Evolutionary conservation across 768 basidiomycete species (phyloP).

Genomic region (Leccinum barrowsii): DNA sequence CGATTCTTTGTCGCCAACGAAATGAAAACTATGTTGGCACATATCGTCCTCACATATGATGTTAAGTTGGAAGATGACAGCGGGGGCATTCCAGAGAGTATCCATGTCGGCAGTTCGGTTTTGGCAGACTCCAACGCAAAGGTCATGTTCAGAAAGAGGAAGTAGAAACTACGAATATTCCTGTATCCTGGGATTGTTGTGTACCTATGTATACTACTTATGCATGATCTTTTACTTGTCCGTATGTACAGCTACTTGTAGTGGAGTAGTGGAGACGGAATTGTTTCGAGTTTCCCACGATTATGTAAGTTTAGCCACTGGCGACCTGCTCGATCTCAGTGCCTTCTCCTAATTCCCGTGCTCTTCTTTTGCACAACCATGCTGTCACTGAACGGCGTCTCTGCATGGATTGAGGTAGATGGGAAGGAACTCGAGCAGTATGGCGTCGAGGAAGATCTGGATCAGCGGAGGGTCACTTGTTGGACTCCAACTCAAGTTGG

Average conservation of each 20-base stretch:
- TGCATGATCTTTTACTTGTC: neutral
- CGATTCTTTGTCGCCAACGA: slow-evolving; percentile 41
- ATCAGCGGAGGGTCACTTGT: slow-evolving; percentile 22
- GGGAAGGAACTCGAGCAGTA: slow-evolving; percentile 25
- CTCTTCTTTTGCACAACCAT: slow-evolving; percentile 10
- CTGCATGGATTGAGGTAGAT: slow-evolving; percentile 30
- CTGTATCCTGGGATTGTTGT: neutral
- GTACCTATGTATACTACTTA: too few relatives aligned
- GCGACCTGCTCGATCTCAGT: neutral
- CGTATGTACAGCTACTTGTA: too few relatives aligned
- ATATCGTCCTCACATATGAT: slow-evolving; percentile 33
- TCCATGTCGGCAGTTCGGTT: neutral
- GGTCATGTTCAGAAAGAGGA: slow-evolving; percentile 4
- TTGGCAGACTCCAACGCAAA: neutral
- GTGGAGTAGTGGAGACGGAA: neutral
- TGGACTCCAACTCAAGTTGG: slow-evolving; percentile 27
- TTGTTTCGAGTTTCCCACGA: neutral
- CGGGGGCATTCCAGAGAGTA: neutral
- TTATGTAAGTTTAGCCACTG: neutral
- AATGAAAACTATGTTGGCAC: slow-evolving; percentile 44
- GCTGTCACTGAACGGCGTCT: slow-evolving; percentile 19
- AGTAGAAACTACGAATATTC: neutral
- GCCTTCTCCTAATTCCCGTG: neutral
- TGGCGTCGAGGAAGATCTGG: slow-evolving; percentile 17
- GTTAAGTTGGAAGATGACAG: slow-evolving; percentile 1